These are phyloP conservation scores for Bisporella sp. DNA, from an alignment of 2,329 filamentous ascomycete species.

Conservation along the genomic window DNA sequence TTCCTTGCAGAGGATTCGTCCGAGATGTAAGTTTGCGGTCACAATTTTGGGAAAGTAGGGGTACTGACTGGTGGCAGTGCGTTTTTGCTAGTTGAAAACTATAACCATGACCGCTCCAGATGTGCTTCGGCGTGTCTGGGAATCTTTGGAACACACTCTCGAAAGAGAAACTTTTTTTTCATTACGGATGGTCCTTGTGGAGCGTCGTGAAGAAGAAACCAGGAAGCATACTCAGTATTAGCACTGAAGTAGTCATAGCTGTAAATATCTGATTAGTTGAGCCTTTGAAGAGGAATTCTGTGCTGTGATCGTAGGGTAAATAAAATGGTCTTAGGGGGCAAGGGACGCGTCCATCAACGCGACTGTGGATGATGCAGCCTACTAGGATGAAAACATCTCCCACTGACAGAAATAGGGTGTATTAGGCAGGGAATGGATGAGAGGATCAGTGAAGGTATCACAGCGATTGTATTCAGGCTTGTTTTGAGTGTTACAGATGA, in stretches of 20 bases:
- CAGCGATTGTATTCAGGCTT: no score
- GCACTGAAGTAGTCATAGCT: no score
- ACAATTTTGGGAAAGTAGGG: no score
- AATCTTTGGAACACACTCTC: conserved; percentile 64
- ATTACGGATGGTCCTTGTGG: conserved; percentile 39
- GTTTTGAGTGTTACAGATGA: no score
- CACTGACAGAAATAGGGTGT: no score
- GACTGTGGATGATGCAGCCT: background rate
- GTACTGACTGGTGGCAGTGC: conserved; percentile 29
- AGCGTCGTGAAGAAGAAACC: conserved; percentile 43
- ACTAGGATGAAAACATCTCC: background rate
- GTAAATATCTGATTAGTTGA: no score
- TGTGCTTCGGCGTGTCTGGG: conserved; percentile 63
- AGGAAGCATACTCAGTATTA: no score
- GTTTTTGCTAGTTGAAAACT: conserved; percentile 67
- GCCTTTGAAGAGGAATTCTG: background rate
- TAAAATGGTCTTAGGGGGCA: background rate
- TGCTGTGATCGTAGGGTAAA: background rate
- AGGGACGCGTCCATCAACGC: background rate
- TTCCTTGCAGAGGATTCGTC: conserved; percentile 61
- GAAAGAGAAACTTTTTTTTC: conserved; percentile 38
- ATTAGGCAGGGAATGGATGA: no score
- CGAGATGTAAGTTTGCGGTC: conserved; percentile 44
- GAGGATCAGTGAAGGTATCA: no score
- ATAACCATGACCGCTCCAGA: conserved; percentile 63